A percentile compares a stretch with the other conserved stretches of the same genome.
Conservation (phyloP, 1,139 yeast genomes). For the Candida labiduridarum region DNA sequence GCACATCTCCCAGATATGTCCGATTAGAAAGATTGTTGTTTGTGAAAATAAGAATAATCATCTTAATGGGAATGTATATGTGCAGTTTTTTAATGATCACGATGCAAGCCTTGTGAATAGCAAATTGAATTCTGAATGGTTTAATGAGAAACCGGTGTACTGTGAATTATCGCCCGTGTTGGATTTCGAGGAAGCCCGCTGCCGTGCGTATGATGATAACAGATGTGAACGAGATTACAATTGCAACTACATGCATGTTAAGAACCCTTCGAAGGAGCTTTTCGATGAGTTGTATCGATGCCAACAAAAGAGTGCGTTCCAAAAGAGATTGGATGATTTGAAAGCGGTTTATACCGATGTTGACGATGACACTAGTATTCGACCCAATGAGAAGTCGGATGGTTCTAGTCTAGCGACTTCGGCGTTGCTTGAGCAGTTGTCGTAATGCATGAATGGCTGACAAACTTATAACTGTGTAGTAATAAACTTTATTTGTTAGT, state of each 20-base stretch:
- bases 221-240: conserved; percentile 75
- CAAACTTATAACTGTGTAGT: background rate
- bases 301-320: conserved; percentile 35
- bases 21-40: conserved; percentile 65
- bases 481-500: background rate
- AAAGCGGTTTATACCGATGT: background rate
- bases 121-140: conserved; percentile 79
- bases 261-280: conserved; percentile 54
- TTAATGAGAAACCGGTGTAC: conserved; percentile 74
- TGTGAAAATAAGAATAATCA: conserved; percentile 84
- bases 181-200: conserved; percentile 71
- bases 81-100: conserved; percentile 54
- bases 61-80: conserved; percentile 82
- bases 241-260: conserved; percentile 86
- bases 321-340: conserved; percentile 15
- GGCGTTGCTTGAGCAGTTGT: conserved; percentile 1
- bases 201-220: conserved; percentile 65
- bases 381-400: background rate
- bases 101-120: conserved; percentile 66
- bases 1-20: conserved; percentile 68
- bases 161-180: conserved; percentile 81
- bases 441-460: background rate
- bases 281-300: conserved; percentile 38
- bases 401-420: background rate
- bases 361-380: background rate